Conservation (phyloP, 106 monocot genomes). For the Hemerocallis citrina region DNA sequence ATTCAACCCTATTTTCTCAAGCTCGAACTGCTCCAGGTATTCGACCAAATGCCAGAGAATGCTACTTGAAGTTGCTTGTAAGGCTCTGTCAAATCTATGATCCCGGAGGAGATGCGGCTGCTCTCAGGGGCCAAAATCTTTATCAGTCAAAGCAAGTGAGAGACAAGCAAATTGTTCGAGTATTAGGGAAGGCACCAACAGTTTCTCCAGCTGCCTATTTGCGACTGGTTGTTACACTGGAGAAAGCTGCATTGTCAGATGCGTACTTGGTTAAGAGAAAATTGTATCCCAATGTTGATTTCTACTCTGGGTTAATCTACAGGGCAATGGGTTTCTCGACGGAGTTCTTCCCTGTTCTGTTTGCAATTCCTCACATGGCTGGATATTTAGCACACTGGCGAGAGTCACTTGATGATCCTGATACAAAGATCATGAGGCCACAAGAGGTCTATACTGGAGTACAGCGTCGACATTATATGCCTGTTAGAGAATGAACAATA, state of each 20-base stretch:
- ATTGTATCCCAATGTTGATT: constrained; percentile 97
- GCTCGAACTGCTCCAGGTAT: no score
- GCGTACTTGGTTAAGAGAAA: constrained; percentile 90
- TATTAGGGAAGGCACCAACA: constrained; percentile 94
- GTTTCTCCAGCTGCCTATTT: constrained; percentile 92
- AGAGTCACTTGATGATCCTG: constrained; percentile 98
- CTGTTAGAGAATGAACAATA: constrained; percentile 37
- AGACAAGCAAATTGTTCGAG: constrained; percentile 81
- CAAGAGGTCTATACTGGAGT: constrained; percentile 91
- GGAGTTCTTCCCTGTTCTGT: constrained; percentile 85
- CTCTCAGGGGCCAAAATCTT: constrained; percentile 97
- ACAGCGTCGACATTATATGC: constrained; percentile 73
- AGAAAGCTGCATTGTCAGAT: constrained; percentile 93
- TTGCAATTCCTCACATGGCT: constrained; percentile 96
- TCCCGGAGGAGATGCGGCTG: no score
- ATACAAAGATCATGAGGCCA: constrained; percentile 98
- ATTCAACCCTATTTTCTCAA: no score
- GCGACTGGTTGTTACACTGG: constrained; percentile 80
- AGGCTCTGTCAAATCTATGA: no score
- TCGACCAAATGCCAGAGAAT: no score
- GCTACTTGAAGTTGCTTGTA: no score
- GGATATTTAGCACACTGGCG: constrained; percentile 93
- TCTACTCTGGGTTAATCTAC: constrained; percentile 93
- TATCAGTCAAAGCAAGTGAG: constrained; percentile 78
- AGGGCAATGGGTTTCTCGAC: constrained; percentile 99